A percentile compares a stretch with the other conserved stretches of the same genome.
These are phyloP conservation scores for Zygosaccharomyces lentus DNA, from an alignment of 805 yeast genomes.

Conservation along the genomic window DNA sequence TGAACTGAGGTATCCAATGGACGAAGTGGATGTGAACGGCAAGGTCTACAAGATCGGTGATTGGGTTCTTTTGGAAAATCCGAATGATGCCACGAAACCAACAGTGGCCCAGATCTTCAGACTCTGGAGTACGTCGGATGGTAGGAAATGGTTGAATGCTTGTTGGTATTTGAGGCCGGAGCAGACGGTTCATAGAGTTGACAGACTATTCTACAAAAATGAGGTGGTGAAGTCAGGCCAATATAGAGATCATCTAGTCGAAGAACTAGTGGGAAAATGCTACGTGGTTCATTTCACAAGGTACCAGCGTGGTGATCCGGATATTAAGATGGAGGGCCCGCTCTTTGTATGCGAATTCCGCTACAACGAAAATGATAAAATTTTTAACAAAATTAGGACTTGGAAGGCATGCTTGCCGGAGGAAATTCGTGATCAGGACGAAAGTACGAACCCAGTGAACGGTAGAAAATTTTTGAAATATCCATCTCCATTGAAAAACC, in stretches of 20 bases:
- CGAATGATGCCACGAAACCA: conserved; percentile 84
- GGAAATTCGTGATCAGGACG: conserved; percentile 82
- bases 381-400: conserved; percentile 90
- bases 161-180: conserved; percentile 99
- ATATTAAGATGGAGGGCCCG: conserved; percentile 71
- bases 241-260: conserved; percentile 87
- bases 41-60: conserved; percentile 82
- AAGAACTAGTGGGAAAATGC: conserved; percentile 88
- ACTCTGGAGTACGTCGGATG: conserved; percentile 80
- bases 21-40: conserved; percentile 66
- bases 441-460: conserved; percentile 67
- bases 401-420: conserved; percentile 99
- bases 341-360: conserved; percentile 92
- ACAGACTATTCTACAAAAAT: conserved; percentile 82
- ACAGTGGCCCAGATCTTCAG: conserved; percentile 92
- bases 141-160: conserved; percentile 81
- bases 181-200: conserved; percentile 92
- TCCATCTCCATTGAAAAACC: conserved; percentile 78
- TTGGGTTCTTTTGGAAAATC: conserved; percentile 86
- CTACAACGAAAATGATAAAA: conserved; percentile 84
- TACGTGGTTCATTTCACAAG: conserved; percentile 92
- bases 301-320: conserved; percentile 92
- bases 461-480: conserved; percentile 65
- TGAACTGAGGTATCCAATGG: conserved; percentile 74
- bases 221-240: conserved; percentile 97